A percentile compares a stretch with the other conserved stretches of the same genome.
phyloP scores from a whole-genome alignment of 2,329 filamentous ascomycete genomes.

The Diaporthe longicolla region DNA sequence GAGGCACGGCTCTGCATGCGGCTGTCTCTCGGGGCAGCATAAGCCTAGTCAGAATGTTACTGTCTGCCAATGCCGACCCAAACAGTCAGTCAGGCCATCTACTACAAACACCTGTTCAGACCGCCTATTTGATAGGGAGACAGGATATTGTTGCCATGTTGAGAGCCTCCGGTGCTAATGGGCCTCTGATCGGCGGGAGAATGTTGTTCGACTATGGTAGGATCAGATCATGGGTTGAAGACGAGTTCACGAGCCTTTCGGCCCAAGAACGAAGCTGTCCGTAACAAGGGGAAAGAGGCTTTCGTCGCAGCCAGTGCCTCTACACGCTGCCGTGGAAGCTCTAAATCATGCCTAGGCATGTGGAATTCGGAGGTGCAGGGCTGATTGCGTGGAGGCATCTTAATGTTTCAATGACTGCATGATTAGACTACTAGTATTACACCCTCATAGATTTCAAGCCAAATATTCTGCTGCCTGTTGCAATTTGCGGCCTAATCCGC shows the following conservation, averaged over 20 bases:
- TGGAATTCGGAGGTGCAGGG: too few species aligned
- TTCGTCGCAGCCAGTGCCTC: background rate
- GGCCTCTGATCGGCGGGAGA: background rate
- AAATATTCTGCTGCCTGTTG: too few species aligned
- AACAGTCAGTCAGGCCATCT: constrained; percentile 22
- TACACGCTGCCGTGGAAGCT: too few species aligned
- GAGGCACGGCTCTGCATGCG: constrained; percentile 44
- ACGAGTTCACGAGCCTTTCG: background rate
- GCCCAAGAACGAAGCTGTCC: background rate
- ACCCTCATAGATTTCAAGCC: too few species aligned
- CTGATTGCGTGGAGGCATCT: too few species aligned
- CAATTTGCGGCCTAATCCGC: too few species aligned
- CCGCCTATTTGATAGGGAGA: constrained; percentile 34
- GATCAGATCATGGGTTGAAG: background rate
- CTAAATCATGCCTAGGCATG: too few species aligned
- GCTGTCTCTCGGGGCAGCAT: constrained; percentile 43
- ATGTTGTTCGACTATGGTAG: background rate
- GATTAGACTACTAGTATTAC: too few species aligned
- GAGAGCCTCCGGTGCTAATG: background rate
- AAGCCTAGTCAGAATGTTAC: constrained; percentile 40
- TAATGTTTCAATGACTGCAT: too few species aligned
- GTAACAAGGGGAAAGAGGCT: background rate
- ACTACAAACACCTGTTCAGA: constrained; percentile 41
- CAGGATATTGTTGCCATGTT: background rate
- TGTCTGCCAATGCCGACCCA: constrained; percentile 41